Evolutionary conservation across 2,329 filamentous ascomycete genomes (phyloP).

Genomic region (Scedosporium boydii): DNA sequence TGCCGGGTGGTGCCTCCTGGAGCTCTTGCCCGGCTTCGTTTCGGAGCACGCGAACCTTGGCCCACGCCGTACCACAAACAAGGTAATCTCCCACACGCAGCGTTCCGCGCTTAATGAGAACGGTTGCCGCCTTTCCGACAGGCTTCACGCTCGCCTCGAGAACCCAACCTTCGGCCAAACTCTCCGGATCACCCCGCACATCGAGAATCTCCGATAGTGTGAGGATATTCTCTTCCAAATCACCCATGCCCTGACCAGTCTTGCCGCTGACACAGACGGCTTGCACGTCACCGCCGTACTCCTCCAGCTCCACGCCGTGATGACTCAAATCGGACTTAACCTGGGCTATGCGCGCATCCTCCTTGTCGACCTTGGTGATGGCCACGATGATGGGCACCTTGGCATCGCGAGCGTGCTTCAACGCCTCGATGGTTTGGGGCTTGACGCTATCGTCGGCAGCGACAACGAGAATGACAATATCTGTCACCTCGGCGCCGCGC

Average conservation of each 20-base stretch:
- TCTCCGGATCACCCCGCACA: conserved; percentile 68
- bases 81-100: conserved; percentile 71
- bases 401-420: conserved; percentile 82
- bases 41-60: conserved; percentile 70
- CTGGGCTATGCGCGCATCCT: conserved; percentile 66
- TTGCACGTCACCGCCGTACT: conserved; percentile 90
- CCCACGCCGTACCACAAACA: conserved; percentile 82
- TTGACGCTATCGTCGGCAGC: conserved; percentile 96
- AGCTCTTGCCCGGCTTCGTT: conserved; percentile 76
- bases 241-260: conserved; percentile 83
- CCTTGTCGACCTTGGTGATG: conserved; percentile 94
- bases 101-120: conserved; percentile 82
- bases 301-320: conserved; percentile 84
- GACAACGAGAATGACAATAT: conserved; percentile 92
- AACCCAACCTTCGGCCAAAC: conserved; percentile 84
- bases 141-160: conserved; percentile 85
- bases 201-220: conserved; percentile 85
- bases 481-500: conserved; percentile 88
- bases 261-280: conserved; percentile 87
- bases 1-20: conserved; percentile 70
- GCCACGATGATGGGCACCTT: conserved; percentile 95
- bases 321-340: conserved; percentile 82
- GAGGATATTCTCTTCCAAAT: conserved; percentile 83
- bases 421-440: conserved; percentile 90
- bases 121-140: conserved; percentile 75